Conservation (phyloP, 2,329 filamentous ascomycete genomes). For the Huntiella moniliformis region DNA sequence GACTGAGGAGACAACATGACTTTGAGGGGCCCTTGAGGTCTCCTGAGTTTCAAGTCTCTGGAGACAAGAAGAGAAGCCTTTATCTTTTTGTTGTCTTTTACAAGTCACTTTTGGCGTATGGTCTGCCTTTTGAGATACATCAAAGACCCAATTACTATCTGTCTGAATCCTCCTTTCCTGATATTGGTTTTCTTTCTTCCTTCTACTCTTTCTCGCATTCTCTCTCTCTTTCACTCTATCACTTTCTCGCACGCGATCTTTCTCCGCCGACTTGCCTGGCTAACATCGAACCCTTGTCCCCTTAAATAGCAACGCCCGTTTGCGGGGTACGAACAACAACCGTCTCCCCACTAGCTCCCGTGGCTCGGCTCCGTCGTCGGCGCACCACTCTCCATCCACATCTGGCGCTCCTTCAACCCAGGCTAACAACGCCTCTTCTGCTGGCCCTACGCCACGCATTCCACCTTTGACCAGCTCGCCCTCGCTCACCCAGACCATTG, state of each 20-base stretch:
- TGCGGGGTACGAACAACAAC: constrained; percentile 11
- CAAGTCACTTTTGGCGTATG: neutral
- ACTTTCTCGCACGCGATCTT: neutral
- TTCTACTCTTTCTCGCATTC: too few relatives aligned
- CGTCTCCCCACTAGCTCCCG: constrained; percentile 32
- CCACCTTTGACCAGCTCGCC: constrained; percentile 45
- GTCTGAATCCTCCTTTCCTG: too few relatives aligned
- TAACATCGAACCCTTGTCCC: neutral
- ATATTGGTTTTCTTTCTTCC: too few relatives aligned
- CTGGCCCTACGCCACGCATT: constrained; percentile 22
- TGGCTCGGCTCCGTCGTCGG: constrained; percentile 30
- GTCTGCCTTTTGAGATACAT: neutral
- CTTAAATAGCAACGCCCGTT: constrained; percentile 17
- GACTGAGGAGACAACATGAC: too few relatives aligned
- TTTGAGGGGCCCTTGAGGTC: constrained; percentile 3
- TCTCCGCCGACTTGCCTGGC: neutral
- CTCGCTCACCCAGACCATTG: constrained; percentile 46
- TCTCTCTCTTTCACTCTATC: neutral
- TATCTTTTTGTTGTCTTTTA: neutral
- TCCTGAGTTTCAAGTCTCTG: constrained; percentile 8
- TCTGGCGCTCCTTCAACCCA: constrained; percentile 8
- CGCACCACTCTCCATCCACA: constrained; percentile 23
- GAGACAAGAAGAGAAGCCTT: neutral
- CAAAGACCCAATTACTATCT: too few relatives aligned
- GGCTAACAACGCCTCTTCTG: constrained; percentile 2